Evolutionary conservation across 345 rosid genomes (phyloP).

Genomic region (Punica granatum): DNA sequence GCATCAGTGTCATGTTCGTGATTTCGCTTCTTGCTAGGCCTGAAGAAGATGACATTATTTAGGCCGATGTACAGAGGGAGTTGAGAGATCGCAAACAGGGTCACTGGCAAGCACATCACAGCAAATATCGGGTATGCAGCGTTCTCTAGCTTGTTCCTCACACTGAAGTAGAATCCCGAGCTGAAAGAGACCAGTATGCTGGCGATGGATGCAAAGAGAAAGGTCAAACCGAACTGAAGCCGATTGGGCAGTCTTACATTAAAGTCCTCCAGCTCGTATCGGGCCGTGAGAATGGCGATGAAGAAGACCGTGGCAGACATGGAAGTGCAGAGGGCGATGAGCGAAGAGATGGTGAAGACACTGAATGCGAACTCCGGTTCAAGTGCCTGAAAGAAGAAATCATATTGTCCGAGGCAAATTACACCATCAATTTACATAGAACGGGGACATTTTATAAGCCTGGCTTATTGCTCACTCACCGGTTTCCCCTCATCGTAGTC

Average conservation of each 20-base stretch:
- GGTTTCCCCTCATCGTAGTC: neutral
- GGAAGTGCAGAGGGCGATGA: neutral
- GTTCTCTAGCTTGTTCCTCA: neutral
- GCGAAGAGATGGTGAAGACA: neutral
- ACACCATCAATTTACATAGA: too few relatives aligned
- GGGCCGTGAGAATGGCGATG: neutral
- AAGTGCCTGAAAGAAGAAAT: neutral
- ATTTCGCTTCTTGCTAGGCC: neutral
- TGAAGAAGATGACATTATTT: neutral
- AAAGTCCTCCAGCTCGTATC: neutral
- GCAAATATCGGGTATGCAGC: neutral
- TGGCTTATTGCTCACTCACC: neutral
- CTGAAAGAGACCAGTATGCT: slow-evolving; percentile 1
- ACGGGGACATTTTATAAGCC: neutral
- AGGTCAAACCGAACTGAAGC: neutral
- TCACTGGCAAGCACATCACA: neutral
- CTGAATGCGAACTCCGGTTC: neutral
- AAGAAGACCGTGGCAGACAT: neutral
- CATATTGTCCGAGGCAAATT: neutral
- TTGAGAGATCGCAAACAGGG: neutral
- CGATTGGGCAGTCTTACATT: neutral
- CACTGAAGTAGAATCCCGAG: neutral
- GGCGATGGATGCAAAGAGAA: too few relatives aligned
- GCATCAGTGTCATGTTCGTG: too few relatives aligned
- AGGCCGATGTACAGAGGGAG: neutral